Evolutionary conservation across 192 early-diverging fungal species (phyloP).

Genomic region (Phlyctochytrium planicorne): DNA sequence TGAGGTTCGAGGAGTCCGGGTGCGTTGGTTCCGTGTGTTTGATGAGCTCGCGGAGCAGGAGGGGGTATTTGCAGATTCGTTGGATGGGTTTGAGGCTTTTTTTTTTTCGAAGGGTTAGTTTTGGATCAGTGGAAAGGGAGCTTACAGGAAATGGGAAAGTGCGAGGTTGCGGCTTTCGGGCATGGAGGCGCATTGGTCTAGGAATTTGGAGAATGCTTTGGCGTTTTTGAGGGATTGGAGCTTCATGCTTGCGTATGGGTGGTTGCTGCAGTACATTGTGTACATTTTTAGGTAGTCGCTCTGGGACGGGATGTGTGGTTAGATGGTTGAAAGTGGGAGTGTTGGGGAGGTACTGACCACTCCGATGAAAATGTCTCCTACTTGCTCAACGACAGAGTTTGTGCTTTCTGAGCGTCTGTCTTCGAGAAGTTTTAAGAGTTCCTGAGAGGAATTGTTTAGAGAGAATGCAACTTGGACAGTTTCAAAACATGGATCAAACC

Average conservation of each 20-base stretch:
- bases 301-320: slow-evolving; percentile 23
- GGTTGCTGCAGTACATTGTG: slow-evolving; percentile 64
- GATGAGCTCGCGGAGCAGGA: slow-evolving; percentile 53
- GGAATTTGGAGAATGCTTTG: slow-evolving; percentile 44
- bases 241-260: slow-evolving; percentile 60
- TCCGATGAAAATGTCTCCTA: slow-evolving; percentile 53
- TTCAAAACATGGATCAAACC: not conserved
- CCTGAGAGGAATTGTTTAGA: not conserved
- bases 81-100: slow-evolving; percentile 55
- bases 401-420: slow-evolving; percentile 23
- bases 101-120: not conserved
- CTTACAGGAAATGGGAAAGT: slow-evolving; percentile 28
- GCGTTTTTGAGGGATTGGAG: slow-evolving; percentile 45
- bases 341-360: slow-evolving; percentile 31
- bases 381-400: slow-evolving; percentile 36
- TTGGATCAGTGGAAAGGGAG: slow-evolving; percentile 2
- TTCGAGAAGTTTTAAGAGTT: slow-evolving; percentile 38
- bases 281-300: slow-evolving; percentile 63
- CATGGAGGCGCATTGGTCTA: slow-evolving; percentile 27
- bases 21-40: slow-evolving; percentile 48
- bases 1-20: slow-evolving; percentile 42
- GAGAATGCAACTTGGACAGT: not conserved
- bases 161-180: slow-evolving; percentile 20
- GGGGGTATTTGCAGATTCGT: slow-evolving; percentile 60
- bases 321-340: slow-evolving; percentile 4